These are phyloP conservation scores for Xylaria sp. DNA, from an alignment of 2,329 filamentous ascomycete species.

Conservation along the genomic window DNA sequence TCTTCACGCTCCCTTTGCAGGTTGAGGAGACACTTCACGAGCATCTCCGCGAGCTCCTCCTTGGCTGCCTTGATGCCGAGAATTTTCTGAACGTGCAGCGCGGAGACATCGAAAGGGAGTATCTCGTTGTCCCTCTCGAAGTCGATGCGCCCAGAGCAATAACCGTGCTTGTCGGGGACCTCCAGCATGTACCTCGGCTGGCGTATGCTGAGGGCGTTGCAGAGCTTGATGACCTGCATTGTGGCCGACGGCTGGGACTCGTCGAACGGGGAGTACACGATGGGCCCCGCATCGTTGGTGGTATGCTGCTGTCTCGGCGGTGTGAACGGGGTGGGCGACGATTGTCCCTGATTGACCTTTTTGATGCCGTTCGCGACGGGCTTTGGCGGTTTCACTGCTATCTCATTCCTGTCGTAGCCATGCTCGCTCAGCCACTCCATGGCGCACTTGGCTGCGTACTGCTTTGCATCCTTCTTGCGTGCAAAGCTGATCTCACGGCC, in stretches of 20 bases:
- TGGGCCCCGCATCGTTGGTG: neutral
- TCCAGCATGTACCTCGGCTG: conserved; percentile 35
- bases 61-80: conserved; percentile 34
- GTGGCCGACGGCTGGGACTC: conserved; percentile 17
- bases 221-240: conserved; percentile 32
- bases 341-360: conserved; percentile 2
- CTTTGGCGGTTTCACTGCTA: conserved; percentile 18
- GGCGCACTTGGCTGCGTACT: conserved; percentile 47
- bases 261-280: conserved; percentile 21
- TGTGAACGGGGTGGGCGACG: neutral
- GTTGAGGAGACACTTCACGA: conserved; percentile 35
- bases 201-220: conserved; percentile 31
- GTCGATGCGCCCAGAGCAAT: conserved; percentile 35
- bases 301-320: too few relatives aligned
- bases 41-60: conserved; percentile 36
- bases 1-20: conserved; percentile 20
- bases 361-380: conserved; percentile 8
- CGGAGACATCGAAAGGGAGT: conserved; percentile 10
- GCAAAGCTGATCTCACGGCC: conserved; percentile 35
- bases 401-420: conserved; percentile 15
- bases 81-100: conserved; percentile 25
- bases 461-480: conserved; percentile 50
- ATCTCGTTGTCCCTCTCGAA: conserved; percentile 11
- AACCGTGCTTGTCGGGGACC: conserved; percentile 13
- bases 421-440: conserved; percentile 37